phyloP scores from a whole-genome alignment of 1,284 basidiomycete species.

The Calocybe gambosa region DNA sequence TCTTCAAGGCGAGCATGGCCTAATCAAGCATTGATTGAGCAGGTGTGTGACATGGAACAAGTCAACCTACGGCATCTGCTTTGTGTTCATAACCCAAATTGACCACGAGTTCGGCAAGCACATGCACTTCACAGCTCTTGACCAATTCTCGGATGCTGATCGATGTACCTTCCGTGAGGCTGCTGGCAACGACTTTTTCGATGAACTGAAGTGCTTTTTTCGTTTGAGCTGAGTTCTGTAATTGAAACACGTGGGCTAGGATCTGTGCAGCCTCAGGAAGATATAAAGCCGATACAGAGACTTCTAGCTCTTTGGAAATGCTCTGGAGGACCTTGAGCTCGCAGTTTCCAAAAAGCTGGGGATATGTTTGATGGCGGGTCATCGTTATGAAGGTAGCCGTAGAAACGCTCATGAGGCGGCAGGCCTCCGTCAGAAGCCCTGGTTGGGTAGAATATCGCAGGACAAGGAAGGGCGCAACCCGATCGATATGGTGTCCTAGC shows the following conservation, averaged over 20 bases:
- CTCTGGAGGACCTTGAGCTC: conserved; percentile 46
- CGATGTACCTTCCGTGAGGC: conserved; percentile 23
- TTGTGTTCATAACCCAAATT: conserved; percentile 60
- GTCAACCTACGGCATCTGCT: conserved; percentile 38
- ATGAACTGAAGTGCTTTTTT: conserved; percentile 61
- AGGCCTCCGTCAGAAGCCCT: conserved; percentile 52
- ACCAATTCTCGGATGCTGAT: conserved; percentile 53
- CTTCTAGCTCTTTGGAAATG: conserved; percentile 38
- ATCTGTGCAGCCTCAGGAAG: conserved; percentile 59
- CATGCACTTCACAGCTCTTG: conserved; percentile 56
- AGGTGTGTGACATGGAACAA: neutral
- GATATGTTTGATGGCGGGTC: conserved; percentile 64
- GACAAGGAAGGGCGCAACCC: conserved; percentile 65
- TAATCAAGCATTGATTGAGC: conserved; percentile 20
- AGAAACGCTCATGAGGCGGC: conserved; percentile 53
- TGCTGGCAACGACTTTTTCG: conserved; percentile 42
- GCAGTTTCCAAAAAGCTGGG: conserved; percentile 60
- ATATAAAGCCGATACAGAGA: conserved; percentile 50
- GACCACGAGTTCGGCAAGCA: conserved; percentile 73
- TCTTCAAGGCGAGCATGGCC: conserved; percentile 60
- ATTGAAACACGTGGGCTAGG: conserved; percentile 67
- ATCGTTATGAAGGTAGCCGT: conserved; percentile 62
- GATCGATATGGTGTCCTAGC: conserved; percentile 63
- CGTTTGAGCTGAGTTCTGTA: conserved; percentile 46
- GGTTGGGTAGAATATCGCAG: conserved; percentile 55